Conservation (phyloP, 2,329 filamentous ascomycete genomes). For the Escovopsis sp. region DNA sequence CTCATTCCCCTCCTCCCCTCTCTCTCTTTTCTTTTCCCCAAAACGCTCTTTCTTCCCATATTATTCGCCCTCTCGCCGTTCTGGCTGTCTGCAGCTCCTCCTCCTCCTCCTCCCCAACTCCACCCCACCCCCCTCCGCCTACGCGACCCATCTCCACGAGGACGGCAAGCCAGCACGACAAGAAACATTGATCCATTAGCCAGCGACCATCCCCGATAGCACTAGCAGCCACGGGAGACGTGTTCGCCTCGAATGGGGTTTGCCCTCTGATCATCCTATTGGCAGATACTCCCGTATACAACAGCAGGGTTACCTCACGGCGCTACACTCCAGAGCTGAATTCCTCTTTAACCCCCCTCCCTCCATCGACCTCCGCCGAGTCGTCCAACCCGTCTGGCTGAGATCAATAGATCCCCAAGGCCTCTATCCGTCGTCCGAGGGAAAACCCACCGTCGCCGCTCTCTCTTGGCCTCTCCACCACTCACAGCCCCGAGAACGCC, state of each 20-base stretch:
- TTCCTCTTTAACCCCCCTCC: conserved; percentile 2
- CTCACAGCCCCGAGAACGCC: too few relatives aligned
- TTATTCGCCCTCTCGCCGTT: too few relatives aligned
- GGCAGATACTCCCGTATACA: not conserved
- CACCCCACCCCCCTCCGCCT: not conserved
- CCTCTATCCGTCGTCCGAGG: too few relatives aligned
- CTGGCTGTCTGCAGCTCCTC: too few relatives aligned
- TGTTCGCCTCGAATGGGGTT: not conserved
- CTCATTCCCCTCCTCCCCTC: conserved; percentile 4
- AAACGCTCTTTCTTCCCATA: too few relatives aligned
- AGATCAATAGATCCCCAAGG: too few relatives aligned
- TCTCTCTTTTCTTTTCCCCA: conserved; percentile 3
- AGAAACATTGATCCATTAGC: not conserved
- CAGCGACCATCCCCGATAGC: not conserved
- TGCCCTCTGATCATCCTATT: too few relatives aligned
- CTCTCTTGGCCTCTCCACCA: conserved; percentile 1
- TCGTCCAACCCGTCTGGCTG: conserved; percentile 3
- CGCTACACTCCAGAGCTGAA: conserved; percentile 5
- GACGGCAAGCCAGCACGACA: too few relatives aligned
- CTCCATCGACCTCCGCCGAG: not conserved
- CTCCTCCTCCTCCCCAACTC: too few relatives aligned
- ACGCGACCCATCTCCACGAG: not conserved
- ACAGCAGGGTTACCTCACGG: conserved; percentile 6
- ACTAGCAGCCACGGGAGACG: conserved; percentile 4
- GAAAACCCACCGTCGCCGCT: not conserved